Evolutionary conservation across 2,329 filamentous ascomycete species (phyloP).

Genomic region (Septoria petroselini): DNA sequence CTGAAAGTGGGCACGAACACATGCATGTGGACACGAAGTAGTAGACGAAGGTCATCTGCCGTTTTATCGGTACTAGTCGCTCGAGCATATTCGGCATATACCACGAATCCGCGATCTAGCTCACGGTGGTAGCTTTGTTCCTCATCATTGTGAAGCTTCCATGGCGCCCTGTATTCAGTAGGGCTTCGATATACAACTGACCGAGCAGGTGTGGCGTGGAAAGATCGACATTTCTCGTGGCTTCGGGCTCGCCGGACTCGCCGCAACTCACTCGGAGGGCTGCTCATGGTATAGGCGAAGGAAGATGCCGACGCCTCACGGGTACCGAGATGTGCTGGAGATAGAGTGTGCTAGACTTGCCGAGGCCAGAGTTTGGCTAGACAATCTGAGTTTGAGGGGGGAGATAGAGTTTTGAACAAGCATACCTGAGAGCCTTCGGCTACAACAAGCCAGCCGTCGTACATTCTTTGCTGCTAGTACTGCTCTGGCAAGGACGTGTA

Average conservation of each 20-base stretch:
- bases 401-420: slow-evolving; percentile 10
- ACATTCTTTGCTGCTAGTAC: background rate
- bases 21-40: background rate
- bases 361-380: slow-evolving; percentile 1
- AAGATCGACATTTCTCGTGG: background rate
- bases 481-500: background rate
- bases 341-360: slow-evolving; percentile 2
- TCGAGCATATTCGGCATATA: background rate
- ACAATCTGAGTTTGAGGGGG: background rate
- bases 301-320: slow-evolving; percentile 3
- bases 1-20: background rate
- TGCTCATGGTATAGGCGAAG: slow-evolving; percentile 7
- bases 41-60: background rate
- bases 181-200: no score
- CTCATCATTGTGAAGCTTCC: background rate
- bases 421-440: background rate
- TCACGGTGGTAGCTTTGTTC: background rate
- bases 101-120: no score
- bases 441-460: slow-evolving; percentile 1
- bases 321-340: slow-evolving; percentile 1
- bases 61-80: background rate
- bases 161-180: background rate
- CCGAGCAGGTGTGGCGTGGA: no score
- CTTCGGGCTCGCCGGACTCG: slow-evolving; percentile 1
- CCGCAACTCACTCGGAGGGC: slow-evolving; percentile 12